Evolutionary conservation across 148 eudicot genomes (phyloP).

Genomic region (Rhododendron mucronatum): DNA sequence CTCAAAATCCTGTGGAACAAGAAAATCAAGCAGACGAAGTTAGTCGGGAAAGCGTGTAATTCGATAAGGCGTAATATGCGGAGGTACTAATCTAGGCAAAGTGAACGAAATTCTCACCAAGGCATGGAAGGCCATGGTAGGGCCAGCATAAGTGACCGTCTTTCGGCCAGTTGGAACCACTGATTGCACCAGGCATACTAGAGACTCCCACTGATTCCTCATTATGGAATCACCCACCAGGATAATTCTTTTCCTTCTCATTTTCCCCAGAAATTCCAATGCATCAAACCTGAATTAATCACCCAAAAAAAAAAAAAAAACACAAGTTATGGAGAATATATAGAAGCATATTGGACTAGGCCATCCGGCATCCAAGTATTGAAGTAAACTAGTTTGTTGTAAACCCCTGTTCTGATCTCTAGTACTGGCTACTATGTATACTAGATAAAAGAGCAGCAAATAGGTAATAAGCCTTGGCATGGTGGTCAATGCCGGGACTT

Average conservation of each 20-base stretch:
- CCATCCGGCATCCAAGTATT: neutral
- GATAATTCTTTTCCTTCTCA: constrained; percentile 83
- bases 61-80: neutral
- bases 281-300: constrained; percentile 63
- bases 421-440: neutral
- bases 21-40: neutral
- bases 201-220: constrained; percentile 96
- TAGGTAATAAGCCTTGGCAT: neutral
- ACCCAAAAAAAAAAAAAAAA: neutral
- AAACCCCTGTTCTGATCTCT: neutral
- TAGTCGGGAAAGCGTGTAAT: neutral
- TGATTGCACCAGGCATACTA: constrained; percentile 75
- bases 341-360: neutral
- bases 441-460: neutral
- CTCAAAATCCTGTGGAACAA: constrained; percentile 55
- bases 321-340: neutral
- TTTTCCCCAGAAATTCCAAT: constrained; percentile 61
- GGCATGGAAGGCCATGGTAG: constrained; percentile 75
- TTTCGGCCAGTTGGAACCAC: constrained; percentile 64
- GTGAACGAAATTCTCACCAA: constrained; percentile 25
- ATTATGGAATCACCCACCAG: constrained; percentile 86
- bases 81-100: neutral
- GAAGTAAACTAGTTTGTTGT: neutral
- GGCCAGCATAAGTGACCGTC: constrained; percentile 58
- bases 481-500: too few relatives aligned